Percentiles rank a stretch among this genome's conserved stretches.
Evolutionary conservation across 2,329 filamentous ascomycete species (phyloP).

Genomic region (Apiospora saccharicola): DNA sequence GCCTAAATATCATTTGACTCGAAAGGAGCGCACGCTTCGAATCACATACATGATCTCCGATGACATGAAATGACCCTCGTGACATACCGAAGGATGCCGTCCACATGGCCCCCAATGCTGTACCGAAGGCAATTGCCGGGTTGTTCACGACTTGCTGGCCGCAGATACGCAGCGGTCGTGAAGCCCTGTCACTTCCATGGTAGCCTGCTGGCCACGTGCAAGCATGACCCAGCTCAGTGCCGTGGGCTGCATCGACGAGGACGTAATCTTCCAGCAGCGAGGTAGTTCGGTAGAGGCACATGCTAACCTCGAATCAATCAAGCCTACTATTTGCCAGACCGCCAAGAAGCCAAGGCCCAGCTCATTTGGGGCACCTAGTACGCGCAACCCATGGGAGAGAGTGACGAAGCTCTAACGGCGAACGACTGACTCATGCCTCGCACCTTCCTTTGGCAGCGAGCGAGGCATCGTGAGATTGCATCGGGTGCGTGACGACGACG

Average conservation of each 20-base stretch:
- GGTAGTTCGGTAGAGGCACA: not conserved
- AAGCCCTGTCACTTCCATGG: not conserved
- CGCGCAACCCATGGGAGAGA: not conserved
- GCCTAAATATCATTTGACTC: not conserved
- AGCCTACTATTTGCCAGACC: not conserved
- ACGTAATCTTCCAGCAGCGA: not conserved
- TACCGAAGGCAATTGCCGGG: not conserved
- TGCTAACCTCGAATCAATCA: not conserved
- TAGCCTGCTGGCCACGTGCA: not conserved
- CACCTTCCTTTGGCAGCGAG: not conserved
- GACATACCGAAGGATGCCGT: not conserved
- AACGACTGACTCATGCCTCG: not conserved
- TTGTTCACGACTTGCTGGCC: not conserved
- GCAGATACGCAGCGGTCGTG: not conserved
- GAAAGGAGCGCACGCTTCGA: not conserved
- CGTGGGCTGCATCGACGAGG: not conserved
- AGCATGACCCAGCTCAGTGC: not conserved
- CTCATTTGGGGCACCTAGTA: not conserved
- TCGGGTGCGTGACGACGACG: not conserved
- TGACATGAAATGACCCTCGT: not conserved
- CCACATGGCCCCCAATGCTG: not conserved
- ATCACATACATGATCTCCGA: not conserved
- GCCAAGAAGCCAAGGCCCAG: not conserved
- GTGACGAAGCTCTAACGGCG: not conserved
- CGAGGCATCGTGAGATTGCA: not conserved